Evolutionary conservation across 176 grass and related monocot genomes (phyloP), one percentile per base, ranked within the genome.

Genomic region (Tuctoria greenei): DNA sequence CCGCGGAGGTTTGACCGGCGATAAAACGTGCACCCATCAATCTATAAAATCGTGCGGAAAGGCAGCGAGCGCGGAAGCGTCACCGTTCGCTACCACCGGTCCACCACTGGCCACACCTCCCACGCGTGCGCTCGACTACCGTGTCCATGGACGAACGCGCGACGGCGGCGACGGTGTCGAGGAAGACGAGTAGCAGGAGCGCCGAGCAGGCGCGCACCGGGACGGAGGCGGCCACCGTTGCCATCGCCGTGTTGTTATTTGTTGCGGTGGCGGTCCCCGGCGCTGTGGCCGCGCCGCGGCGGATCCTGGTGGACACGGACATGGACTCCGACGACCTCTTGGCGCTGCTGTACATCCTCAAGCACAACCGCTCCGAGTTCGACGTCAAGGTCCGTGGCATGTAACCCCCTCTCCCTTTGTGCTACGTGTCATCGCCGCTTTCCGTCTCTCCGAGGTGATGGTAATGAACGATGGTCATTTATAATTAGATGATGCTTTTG

Each of bases 231-330:
- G 23, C 10, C 8, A 20, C 23, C 23, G 9, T 26, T n/a, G 2
- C 23, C 20, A n/a, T 24, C 2, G 52, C 35, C 8, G 24, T 28
- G 24, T 8, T 49, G 25, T 5, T 65, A 35, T 39, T 77, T 61
- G 2, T 65, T 11, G 61, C 44, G 13, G 58, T 4, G 18, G 41
- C 14, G 5, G 36, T 34, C 12, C 42, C 39, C 39, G 36, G 1
- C 1, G 58, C 13, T 1, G 58, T 35, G 6, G 26, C 65, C 1
- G 69, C 56, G 7, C 84, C 79, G 59, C 82, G 84, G 38, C 71
- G 95, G 79, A 88, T 98, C 38, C 81, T 90, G 64, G 40, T 97
- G 61, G 94, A 97, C 77, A 93, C 94, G 24, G 94, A 97, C 68
- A 83, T 93, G 66, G 91, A 97, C 60, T 93, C 91, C 2, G 95